Evolutionary conservation across 768 basidiomycete genomes (phyloP), one percentile per base, ranked within the genome.

Genomic region (Lyophyllum semitale): DNA sequence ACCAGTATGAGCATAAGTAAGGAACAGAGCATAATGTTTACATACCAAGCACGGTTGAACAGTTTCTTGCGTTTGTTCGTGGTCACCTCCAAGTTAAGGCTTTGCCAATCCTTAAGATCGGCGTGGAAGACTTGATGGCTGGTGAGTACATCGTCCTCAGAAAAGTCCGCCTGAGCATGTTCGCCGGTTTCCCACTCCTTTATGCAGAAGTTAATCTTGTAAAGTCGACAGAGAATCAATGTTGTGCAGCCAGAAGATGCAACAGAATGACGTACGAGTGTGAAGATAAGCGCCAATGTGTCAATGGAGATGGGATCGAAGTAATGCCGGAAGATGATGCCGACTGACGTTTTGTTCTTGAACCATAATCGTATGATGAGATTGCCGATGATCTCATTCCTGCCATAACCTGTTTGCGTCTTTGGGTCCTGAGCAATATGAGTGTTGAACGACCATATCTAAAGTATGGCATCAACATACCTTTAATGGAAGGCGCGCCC

Each of bases 231-330:
- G n/a, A n/a, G n/a, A 15, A 35, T 22, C 8, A 48, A 3, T 13
- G 12, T 4, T n/a, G 12, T 22, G 17, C 2, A 35, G 32, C 32
- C 22, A 23, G 6, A 22, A 48, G 9, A 1, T 2, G n/a, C 4
- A 35, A 35, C 8, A 20, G 37, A 17, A 23, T 26, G n/a, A 51
- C 38, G 17, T 27, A 51, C 49, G 4, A 51, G 49, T 2, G 37
- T 40, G 12, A 49, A 49, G 5, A 51, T 9, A 17, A 40, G 18
- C 2, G 49, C 37, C 40, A 51, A 41, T 3, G 60, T 62, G 8
- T 62, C 48, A 8, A 62, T 40, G 6, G 54, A 52, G 25, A 62
- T 62, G 1, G 57, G 58, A n/a, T 57, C 48, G 40, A 62, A 59
- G 18, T 48, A 32, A 1, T 35, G 8, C 9, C 33, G 4, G 33